phyloP scores from a whole-genome alignment of 2,329 filamentous ascomycete genomes.

The Alternaria dauci region DNA sequence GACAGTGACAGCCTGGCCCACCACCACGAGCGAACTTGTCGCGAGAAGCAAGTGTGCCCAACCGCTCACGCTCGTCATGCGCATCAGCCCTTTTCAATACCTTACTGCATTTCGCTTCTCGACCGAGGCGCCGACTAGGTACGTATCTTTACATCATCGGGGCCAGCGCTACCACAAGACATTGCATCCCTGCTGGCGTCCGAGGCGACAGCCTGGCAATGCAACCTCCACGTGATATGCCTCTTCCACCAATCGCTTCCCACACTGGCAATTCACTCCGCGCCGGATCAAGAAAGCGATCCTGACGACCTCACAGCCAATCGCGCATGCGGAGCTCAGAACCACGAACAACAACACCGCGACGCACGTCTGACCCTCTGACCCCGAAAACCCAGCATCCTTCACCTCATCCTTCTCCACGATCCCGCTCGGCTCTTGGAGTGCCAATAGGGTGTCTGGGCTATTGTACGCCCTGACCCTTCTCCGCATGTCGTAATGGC shows the following conservation, averaged over 20 bases:
- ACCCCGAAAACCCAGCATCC: conserved; percentile 30
- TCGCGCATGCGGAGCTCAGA: conserved; percentile 17
- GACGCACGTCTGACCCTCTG: conserved; percentile 28
- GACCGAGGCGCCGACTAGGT: conserved; percentile 11
- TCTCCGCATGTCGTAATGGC: conserved; percentile 15
- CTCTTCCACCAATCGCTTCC: conserved; percentile 22
- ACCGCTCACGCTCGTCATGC: conserved; percentile 11
- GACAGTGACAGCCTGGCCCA: conserved; percentile 9
- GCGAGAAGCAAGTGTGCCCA: conserved; percentile 20
- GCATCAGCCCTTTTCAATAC: conserved; percentile 21
- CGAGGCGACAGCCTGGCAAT: conserved; percentile 18
- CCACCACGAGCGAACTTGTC: conserved; percentile 5
- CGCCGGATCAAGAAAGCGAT: conserved; percentile 22
- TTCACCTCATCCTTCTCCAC: conserved; percentile 25
- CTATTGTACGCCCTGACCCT: conserved; percentile 12
- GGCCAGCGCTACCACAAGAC: conserved; percentile 16
- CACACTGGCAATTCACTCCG: conserved; percentile 26
- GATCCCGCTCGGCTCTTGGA: conserved; percentile 25
- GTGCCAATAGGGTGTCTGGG: conserved; percentile 19
- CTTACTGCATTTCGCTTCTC: conserved; percentile 18
- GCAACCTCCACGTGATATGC: conserved; percentile 28
- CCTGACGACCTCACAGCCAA: conserved; percentile 9
- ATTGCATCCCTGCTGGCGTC: conserved; percentile 22
- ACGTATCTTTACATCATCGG: conserved; percentile 13
- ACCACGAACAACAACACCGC: conserved; percentile 11